Evolutionary conservation across 805 yeast genomes (phyloP).

Genomic region (Cyberlindnera galapagoensis): DNA sequence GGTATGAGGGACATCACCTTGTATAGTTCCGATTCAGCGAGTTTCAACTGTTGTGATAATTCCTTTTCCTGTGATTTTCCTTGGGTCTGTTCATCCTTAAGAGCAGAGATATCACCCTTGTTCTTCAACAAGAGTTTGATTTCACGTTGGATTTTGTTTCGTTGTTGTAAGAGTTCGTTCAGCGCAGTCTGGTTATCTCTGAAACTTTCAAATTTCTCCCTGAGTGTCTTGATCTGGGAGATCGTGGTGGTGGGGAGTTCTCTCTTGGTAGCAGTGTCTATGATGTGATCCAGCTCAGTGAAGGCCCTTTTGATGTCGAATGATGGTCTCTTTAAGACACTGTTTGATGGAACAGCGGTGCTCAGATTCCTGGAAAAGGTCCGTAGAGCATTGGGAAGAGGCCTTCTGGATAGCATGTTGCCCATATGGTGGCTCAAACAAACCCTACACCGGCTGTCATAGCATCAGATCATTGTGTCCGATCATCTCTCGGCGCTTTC

Average conservation of each 20-base stretch:
- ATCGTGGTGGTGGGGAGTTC: slow-evolving; percentile 18
- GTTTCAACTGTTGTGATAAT: slow-evolving; percentile 12
- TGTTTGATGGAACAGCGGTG: too few relatives aligned
- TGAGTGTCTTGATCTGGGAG: slow-evolving; percentile 24
- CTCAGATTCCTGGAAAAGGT: too few relatives aligned
- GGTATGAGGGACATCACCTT: slow-evolving; percentile 50
- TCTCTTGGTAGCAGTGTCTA: slow-evolving; percentile 28
- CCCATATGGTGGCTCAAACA: too few relatives aligned
- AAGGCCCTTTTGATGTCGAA: slow-evolving; percentile 29
- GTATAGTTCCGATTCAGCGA: slow-evolving; percentile 32
- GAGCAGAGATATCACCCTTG: slow-evolving; percentile 7
- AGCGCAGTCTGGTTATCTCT: slow-evolving; percentile 18
- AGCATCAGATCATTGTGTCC: too few relatives aligned
- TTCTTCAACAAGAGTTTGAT: slow-evolving; percentile 21
- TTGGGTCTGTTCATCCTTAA: slow-evolving; percentile 12
- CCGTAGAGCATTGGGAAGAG: too few relatives aligned
- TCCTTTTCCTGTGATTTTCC: slow-evolving; percentile 20
- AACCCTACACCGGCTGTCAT: too few relatives aligned
- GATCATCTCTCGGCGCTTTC: too few relatives aligned
- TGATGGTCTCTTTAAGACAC: slow-evolving; percentile 25
- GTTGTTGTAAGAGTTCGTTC: slow-evolving; percentile 23
- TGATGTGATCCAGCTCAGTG: slow-evolving; percentile 23
- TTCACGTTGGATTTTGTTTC: slow-evolving; percentile 25
- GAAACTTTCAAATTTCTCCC: slow-evolving; percentile 21
- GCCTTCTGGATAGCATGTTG: too few relatives aligned